Conservation (phyloP, 768 basidiomycete genomes). For the Tulasnella sp. region DNA sequence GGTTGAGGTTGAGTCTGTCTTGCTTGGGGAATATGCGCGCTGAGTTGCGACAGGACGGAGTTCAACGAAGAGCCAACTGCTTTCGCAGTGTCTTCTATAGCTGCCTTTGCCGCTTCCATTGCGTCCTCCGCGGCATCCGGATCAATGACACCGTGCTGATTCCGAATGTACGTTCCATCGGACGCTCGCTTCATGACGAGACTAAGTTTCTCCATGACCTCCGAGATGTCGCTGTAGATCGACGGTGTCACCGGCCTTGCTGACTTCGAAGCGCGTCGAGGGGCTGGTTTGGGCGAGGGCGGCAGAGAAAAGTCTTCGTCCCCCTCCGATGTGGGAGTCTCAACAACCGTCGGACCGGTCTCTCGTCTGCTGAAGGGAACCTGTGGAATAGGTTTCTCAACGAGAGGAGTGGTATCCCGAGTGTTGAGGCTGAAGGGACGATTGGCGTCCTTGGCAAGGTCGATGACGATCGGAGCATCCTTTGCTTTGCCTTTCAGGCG, state of each 20-base stretch:
- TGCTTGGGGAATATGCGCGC: neutral
- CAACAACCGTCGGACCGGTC: neutral
- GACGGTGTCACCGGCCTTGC: neutral
- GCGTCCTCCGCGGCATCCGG: neutral
- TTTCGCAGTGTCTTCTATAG: neutral
- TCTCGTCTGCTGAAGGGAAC: neutral
- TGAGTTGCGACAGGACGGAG: neutral
- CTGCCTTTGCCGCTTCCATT: neutral
- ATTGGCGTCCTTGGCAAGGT: neutral
- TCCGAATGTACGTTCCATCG: neutral
- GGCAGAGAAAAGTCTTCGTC: neutral
- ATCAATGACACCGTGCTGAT: neutral
- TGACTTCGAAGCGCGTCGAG: neutral
- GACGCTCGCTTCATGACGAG: constrained; percentile 1
- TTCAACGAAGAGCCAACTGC: neutral
- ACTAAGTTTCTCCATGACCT: neutral
- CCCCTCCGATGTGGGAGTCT: neutral
- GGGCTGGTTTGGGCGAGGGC: neutral
- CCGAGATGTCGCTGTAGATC: constrained; percentile 7
- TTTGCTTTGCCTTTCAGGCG: neutral
- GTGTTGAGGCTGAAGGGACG: neutral
- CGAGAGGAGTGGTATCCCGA: neutral
- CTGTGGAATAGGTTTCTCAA: neutral
- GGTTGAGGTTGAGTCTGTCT: too few species aligned
- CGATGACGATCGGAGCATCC: neutral